A percentile compares a stretch with the other conserved stretches of the same genome.
These are phyloP conservation scores for Cephaloascus fragrans DNA, from an alignment of 805 yeast genomes.

Conservation along the genomic window DNA sequence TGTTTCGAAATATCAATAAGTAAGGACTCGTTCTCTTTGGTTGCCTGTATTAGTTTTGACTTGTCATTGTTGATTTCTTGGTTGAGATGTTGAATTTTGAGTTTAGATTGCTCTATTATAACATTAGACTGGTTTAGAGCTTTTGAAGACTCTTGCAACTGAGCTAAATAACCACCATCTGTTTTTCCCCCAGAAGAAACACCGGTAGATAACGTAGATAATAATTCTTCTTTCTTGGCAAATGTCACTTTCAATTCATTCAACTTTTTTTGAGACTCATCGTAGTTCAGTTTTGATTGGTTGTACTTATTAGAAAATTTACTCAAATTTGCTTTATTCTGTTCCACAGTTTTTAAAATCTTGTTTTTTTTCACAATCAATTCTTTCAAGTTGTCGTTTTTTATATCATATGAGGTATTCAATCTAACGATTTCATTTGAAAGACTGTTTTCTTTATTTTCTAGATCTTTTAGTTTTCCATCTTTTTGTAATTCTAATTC, in stretches of 20 bases:
- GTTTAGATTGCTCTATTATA: constrained; percentile 44
- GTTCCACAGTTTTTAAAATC: constrained; percentile 1
- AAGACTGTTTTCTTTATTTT: constrained; percentile 41
- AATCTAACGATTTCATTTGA: constrained; percentile 61
- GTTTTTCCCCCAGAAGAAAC: constrained; percentile 73
- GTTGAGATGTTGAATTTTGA: constrained; percentile 48
- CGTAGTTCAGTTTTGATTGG: constrained; percentile 34
- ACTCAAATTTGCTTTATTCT: neutral
- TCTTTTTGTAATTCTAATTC: constrained; percentile 54
- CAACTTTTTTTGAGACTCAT: constrained; percentile 31
- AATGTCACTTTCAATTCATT: constrained; percentile 34
- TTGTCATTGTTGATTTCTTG: constrained; percentile 40
- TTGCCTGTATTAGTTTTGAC: constrained; percentile 44
- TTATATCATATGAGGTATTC: constrained; percentile 52
- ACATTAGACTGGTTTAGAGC: constrained; percentile 44
- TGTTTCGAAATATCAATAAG: constrained; percentile 33
- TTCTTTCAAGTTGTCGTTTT: constrained; percentile 46
- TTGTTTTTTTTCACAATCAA: constrained; percentile 1
- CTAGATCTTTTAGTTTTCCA: constrained; percentile 49
- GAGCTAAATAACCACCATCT: constrained; percentile 70
- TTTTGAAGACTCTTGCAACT: constrained; percentile 54
- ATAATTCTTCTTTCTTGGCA: constrained; percentile 61
- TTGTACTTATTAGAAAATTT: constrained; percentile 19
- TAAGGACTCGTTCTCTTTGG: constrained; percentile 31
- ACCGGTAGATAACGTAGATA: constrained; percentile 79